phyloP scores from a whole-genome alignment of 1,139 yeast genomes.

The Spencermartinsiella ligniputridi region DNA sequence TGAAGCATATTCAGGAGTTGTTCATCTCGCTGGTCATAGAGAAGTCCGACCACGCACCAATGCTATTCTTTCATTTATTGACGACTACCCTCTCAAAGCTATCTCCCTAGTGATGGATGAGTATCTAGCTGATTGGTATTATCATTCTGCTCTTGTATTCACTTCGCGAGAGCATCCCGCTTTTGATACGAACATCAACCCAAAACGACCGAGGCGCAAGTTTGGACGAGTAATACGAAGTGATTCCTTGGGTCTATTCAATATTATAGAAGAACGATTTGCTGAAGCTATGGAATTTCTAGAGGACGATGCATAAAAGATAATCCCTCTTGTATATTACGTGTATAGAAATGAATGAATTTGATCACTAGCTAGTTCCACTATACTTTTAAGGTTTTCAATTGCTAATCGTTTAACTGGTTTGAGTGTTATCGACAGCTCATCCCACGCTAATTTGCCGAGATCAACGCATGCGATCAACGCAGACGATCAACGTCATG shows the following conservation, averaged over 20 bases:
- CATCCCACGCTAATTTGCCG: too few relatives aligned
- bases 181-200: constrained; percentile 57
- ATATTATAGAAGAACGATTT: constrained; percentile 73
- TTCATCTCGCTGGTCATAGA: constrained; percentile 83
- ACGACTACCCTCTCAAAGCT: constrained; percentile 62
- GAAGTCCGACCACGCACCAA: constrained; percentile 55
- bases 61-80: constrained; percentile 70
- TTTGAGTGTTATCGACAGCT: too few relatives aligned
- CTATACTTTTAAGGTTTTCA: too few relatives aligned
- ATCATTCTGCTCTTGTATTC: constrained; percentile 77
- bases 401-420: too few relatives aligned
- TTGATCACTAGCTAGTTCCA: too few relatives aligned
- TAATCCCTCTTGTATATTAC: background rate
- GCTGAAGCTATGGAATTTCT: constrained; percentile 83
- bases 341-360: too few relatives aligned
- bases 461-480: too few relatives aligned
- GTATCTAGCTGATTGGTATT: constrained; percentile 86
- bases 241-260: constrained; percentile 62
- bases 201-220: constrained; percentile 79
- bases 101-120: constrained; percentile 86
- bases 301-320: constrained; percentile 41
- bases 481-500: too few relatives aligned
- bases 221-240: constrained; percentile 84
- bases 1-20: constrained; percentile 81
- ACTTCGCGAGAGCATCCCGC: constrained; percentile 70